Conservation (phyloP, 1,284 basidiomycete genomes). For the Ustilago curta region DNA sequence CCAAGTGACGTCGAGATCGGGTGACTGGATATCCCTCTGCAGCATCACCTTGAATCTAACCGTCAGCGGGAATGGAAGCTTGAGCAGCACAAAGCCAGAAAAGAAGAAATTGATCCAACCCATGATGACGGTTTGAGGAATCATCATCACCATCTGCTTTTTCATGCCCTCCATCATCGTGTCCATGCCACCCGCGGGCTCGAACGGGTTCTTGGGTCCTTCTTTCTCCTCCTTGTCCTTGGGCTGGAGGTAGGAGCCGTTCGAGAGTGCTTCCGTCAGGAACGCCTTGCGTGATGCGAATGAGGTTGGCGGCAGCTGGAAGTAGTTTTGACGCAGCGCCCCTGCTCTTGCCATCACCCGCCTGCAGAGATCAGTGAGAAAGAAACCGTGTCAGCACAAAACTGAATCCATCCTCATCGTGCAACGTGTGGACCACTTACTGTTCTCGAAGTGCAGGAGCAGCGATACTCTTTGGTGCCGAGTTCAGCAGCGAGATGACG, state of each 20-base stretch:
- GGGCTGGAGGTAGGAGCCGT: conserved; percentile 61
- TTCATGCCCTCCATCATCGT: conserved; percentile 99
- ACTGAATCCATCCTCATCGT: no score
- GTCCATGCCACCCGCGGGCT: conserved; percentile 92
- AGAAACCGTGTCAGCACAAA: conserved; percentile 2
- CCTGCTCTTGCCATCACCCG: conserved; percentile 59
- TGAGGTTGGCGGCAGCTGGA: conserved; percentile 56
- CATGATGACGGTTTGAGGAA: conserved; percentile 89
- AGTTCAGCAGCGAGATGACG: conserved; percentile 86
- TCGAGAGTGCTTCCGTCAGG: conserved; percentile 53
- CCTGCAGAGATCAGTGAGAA: conserved; percentile 18
- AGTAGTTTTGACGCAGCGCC: conserved; percentile 59
- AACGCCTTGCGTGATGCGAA: conserved; percentile 57
- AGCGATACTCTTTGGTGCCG: conserved; percentile 83
- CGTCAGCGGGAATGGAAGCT: conserved; percentile 95
- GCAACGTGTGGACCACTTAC: conserved; percentile 73
- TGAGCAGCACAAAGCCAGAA: conserved; percentile 95
- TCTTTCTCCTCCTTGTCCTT: conserved; percentile 56
- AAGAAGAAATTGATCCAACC: conserved; percentile 99
- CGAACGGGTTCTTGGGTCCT: conserved; percentile 75
- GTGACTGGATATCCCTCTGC: conserved; percentile 93
- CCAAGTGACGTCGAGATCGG: conserved; percentile 98
- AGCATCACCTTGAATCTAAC: conserved; percentile 99
- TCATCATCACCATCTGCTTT: conserved; percentile 86
- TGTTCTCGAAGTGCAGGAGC: conserved; percentile 89